Evolutionary conservation across 352 stramenopile species (phyloP).

Genomic region (Pseudoperonospora humuli): DNA sequence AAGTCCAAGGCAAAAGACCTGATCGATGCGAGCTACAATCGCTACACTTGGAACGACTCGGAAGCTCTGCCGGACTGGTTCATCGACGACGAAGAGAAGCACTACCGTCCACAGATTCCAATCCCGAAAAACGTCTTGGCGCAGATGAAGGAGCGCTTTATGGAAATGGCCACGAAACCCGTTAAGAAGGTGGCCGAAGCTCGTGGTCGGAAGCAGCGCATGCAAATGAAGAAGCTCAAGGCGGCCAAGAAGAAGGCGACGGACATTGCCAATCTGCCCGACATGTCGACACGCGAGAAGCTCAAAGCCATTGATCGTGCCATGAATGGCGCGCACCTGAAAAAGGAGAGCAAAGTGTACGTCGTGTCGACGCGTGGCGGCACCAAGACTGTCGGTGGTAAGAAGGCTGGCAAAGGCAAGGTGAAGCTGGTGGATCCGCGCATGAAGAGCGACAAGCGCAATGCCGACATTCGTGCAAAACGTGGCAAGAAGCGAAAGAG

Average conservation of each 20-base stretch:
- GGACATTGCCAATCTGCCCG: slow-evolving; percentile 90
- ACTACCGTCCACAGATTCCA: slow-evolving; percentile 97
- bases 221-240: slow-evolving; percentile 92
- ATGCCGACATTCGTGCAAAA: slow-evolving; percentile 73
- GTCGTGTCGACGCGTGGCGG: slow-evolving; percentile 87
- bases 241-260: slow-evolving; percentile 97
- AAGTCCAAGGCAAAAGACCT: slow-evolving; percentile 96
- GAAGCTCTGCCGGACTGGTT: slow-evolving; percentile 97
- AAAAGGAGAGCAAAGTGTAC: slow-evolving; percentile 95
- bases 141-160: slow-evolving; percentile 96
- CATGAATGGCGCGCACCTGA: slow-evolving; percentile 88
- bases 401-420: slow-evolving; percentile 78
- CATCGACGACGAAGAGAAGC: slow-evolving; percentile 90
- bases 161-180: slow-evolving; percentile 93
- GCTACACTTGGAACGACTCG: slow-evolving; percentile 98
- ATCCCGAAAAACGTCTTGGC: slow-evolving; percentile 94
- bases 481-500: slow-evolving; percentile 84
- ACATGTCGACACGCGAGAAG: slow-evolving; percentile 97
- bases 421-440: slow-evolving; percentile 97
- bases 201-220: slow-evolving; percentile 91
- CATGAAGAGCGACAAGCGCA: slow-evolving; percentile 96
- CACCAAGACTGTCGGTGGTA: slow-evolving; percentile 49
- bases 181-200: slow-evolving; percentile 99
- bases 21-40: slow-evolving; percentile 98
- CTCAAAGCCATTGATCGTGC: slow-evolving; percentile 97